Base-by-base conservation (phyloP, 805 yeast species). In the Saturnispora hagleri region DNA sequence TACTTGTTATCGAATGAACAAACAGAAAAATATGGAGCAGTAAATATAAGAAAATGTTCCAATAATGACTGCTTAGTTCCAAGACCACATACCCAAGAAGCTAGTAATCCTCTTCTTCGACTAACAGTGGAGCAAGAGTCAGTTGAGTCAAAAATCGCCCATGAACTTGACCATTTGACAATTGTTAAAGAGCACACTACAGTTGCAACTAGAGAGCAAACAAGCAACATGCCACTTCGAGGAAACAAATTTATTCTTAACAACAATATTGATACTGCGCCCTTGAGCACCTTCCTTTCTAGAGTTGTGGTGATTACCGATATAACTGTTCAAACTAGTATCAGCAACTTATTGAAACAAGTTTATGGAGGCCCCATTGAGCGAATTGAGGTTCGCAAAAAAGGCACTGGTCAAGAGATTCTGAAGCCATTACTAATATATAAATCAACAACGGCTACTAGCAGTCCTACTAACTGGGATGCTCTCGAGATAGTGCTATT, bases 331-430 rank as follows among this genome's bases (percentile, higher is more conserved):
- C 59, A 62, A 28, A 71, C 77, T 8, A 80, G 84, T 8, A 56
- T 81, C 8, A 70, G 70, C 22, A 69, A 79, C 38, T 66, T 84
- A 9, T 57, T 86, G 18, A 61, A 79, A 1, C 84, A 79, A 50
- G 68, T 84, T 0, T 69, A 73, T 57, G 90, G 93, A 2, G 95
- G 95, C 0, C 86, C 88, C 0, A 64, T 86, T 47, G 87, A 83
- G 55, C 73, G 72, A 48, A 58, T 82, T 4, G 68, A 64, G 13
- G 58, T 70, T 28, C 49, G 59, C 18, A 55, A 54, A 31, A 58
- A 50, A 24, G 61, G 59, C n/a, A 57, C 54, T 18, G 46, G 54
- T 46, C 55, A 43, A 20, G 55, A 50, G 26, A 31, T 31, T 9
- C 33, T 48, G 9, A 51, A 31, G 41, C 50, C 45, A 12, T 10